phyloP scores from a whole-genome alignment of 805 yeast genomes.

The Cyberlindnera saturnus region DNA sequence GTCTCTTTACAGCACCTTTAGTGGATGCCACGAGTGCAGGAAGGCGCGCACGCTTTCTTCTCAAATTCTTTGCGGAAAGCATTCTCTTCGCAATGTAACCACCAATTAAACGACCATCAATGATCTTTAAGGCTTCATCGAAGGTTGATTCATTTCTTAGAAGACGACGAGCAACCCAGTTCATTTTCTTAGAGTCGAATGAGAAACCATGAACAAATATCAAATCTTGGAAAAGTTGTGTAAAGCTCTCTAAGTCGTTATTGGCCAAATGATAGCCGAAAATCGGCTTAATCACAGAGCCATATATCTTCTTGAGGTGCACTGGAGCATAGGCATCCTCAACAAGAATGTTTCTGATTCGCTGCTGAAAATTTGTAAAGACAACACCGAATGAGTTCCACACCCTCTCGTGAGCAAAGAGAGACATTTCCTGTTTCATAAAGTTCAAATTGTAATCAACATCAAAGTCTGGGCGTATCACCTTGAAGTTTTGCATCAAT shows the following conservation, averaged over 20 bases:
- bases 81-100: constrained; percentile 25
- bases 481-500: constrained; percentile 26
- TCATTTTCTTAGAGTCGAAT: constrained; percentile 28
- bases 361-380: constrained; percentile 15
- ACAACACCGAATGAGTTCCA: constrained; percentile 28
- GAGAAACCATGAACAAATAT: constrained; percentile 23
- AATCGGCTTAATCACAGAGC: constrained; percentile 11
- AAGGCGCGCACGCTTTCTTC: constrained; percentile 12
- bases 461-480: constrained; percentile 21
- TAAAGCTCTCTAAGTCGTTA: constrained; percentile 4
- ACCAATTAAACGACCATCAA: constrained; percentile 30
- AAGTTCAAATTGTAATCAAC: constrained; percentile 20
- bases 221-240: constrained; percentile 13
- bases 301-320: constrained; percentile 21
- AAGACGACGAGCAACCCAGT: constrained; percentile 25
- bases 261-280: constrained; percentile 4
- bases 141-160: constrained; percentile 24
- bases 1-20: constrained; percentile 19
- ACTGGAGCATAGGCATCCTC: constrained; percentile 16
- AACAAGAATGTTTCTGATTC: constrained; percentile 10
- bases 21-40: constrained; percentile 18
- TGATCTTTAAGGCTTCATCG: constrained; percentile 23
- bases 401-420: constrained; percentile 23
- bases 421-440: constrained; percentile 26
- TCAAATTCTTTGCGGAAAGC: constrained; percentile 4